These are phyloP conservation scores for Penicillium sp. DNA, from an alignment of 2,329 filamentous ascomycete genomes.

Conservation along the genomic window DNA sequence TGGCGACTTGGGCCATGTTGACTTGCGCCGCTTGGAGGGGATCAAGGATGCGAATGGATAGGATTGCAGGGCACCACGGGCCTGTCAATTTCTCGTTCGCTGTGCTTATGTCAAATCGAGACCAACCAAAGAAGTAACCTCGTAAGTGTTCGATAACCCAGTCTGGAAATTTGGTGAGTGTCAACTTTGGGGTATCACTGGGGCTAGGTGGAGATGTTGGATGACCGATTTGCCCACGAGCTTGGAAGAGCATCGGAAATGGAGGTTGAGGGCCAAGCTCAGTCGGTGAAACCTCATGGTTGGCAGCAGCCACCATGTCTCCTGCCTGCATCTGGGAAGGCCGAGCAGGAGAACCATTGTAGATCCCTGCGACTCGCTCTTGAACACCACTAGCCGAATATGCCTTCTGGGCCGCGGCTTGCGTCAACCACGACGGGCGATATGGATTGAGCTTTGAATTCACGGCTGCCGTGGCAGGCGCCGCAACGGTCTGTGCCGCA, in stretches of 20 bases:
- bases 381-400: slow-evolving; percentile 36
- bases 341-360: slow-evolving; percentile 43
- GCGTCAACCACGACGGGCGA: slow-evolving; percentile 33
- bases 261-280: slow-evolving; percentile 37
- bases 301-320: slow-evolving; percentile 30
- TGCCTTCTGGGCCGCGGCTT: slow-evolving; percentile 36
- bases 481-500: slow-evolving; percentile 26
- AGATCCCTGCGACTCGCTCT: slow-evolving; percentile 29
- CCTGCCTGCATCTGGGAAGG: slow-evolving; percentile 22
- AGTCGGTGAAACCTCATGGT: slow-evolving; percentile 11
- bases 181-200: slow-evolving; percentile 59
- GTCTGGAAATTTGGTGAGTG: slow-evolving; percentile 55
- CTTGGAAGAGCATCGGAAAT: slow-evolving; percentile 33
- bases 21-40: slow-evolving; percentile 52
- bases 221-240: slow-evolving; percentile 15
- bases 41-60: slow-evolving; percentile 52
- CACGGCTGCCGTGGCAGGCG: slow-evolving; percentile 29
- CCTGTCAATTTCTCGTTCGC: slow-evolving; percentile 38
- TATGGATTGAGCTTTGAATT: slow-evolving; percentile 30
- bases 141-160: slow-evolving; percentile 57
- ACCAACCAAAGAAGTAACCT: slow-evolving; percentile 69
- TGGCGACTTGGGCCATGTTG: slow-evolving; percentile 52
- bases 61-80: slow-evolving; percentile 62
- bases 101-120: slow-evolving; percentile 39
- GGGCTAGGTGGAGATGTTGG: slow-evolving; percentile 43